phyloP scores from a whole-genome alignment of 2,329 filamentous ascomycete species.

The Verticillium nonalfalfae region DNA sequence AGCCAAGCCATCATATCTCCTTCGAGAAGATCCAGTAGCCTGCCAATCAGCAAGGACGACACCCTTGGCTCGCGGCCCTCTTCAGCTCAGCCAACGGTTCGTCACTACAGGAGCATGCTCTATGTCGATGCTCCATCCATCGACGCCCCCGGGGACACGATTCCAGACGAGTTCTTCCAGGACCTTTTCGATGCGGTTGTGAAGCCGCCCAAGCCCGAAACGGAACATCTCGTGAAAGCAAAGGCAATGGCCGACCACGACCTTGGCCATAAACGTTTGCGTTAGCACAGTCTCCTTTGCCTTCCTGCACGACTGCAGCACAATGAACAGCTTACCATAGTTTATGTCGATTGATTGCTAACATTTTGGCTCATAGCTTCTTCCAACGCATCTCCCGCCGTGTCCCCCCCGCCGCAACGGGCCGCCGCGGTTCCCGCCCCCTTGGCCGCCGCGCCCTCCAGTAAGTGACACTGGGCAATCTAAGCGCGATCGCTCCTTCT shows the following conservation, averaged over 20 bases:
- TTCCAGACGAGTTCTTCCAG: slow-evolving; percentile 40
- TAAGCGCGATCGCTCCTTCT: neutral
- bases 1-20: neutral
- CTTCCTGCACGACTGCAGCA: slow-evolving; percentile 5
- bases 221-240: neutral
- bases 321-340: neutral
- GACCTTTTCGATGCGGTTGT: slow-evolving; percentile 7
- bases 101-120: slow-evolving; percentile 46
- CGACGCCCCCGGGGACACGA: slow-evolving; percentile 33
- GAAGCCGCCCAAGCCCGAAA: slow-evolving; percentile 2
- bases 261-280: slow-evolving; percentile 8
- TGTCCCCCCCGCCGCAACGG: slow-evolving; percentile 1
- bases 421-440: slow-evolving; percentile 35
- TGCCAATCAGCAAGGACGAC: slow-evolving; percentile 16
- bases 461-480: slow-evolving; percentile 20
- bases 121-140: slow-evolving; percentile 43
- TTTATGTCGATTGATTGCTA: slow-evolving; percentile 19
- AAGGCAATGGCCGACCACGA: neutral
- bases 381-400: slow-evolving; percentile 31
- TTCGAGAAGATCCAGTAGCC: slow-evolving; percentile 25
- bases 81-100: slow-evolving; percentile 13
- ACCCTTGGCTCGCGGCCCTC: slow-evolving; percentile 1
- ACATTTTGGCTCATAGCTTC: slow-evolving; percentile 32
- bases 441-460: slow-evolving; percentile 15
- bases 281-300: slow-evolving; percentile 26